A percentile compares a stretch with the other conserved stretches of the same genome.
Evolutionary conservation across 2,329 filamentous ascomycete species (phyloP).

Genomic region (Rutstroemia sydowiana): DNA sequence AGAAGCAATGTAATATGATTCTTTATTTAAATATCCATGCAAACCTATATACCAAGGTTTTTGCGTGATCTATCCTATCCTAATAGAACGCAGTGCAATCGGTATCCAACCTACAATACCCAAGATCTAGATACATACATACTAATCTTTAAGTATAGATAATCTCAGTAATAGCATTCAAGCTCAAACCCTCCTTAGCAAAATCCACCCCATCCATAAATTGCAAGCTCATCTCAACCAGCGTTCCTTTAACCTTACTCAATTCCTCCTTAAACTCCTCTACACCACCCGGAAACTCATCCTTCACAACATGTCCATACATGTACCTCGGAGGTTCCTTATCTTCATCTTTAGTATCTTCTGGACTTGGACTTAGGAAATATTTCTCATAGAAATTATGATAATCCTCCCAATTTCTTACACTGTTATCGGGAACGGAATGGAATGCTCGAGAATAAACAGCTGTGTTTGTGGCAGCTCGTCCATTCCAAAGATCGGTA

Average conservation of each 20-base stretch:
- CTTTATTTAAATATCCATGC: too few species aligned
- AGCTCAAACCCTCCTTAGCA: slow-evolving; percentile 68
- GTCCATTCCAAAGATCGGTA: slow-evolving; percentile 62
- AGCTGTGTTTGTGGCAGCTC: slow-evolving; percentile 71
- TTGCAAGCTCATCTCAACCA: slow-evolving; percentile 85
- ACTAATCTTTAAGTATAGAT: slow-evolving; percentile 61
- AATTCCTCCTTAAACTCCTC: slow-evolving; percentile 66
- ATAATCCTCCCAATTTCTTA: slow-evolving; percentile 66
- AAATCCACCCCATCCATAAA: slow-evolving; percentile 82
- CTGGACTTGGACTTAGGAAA: slow-evolving; percentile 51
- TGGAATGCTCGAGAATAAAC: slow-evolving; percentile 79
- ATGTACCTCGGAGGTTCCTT: slow-evolving; percentile 54
- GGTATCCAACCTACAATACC: too few species aligned
- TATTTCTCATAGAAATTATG: slow-evolving; percentile 60
- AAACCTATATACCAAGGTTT: too few species aligned
- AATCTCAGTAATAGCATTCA: slow-evolving; percentile 66
- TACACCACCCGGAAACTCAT: slow-evolving; percentile 68
- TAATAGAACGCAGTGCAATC: too few species aligned
- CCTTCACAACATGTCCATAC: slow-evolving; percentile 81
- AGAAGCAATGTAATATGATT: too few species aligned
- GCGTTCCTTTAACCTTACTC: slow-evolving; percentile 56
- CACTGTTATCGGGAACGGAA: slow-evolving; percentile 60
- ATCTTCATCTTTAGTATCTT: slow-evolving; percentile 31
- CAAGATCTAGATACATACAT: too few species aligned
- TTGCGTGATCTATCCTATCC: too few species aligned